Conservation (phyloP, 345 rosid genomes). For the Ceriops tagal region DNA sequence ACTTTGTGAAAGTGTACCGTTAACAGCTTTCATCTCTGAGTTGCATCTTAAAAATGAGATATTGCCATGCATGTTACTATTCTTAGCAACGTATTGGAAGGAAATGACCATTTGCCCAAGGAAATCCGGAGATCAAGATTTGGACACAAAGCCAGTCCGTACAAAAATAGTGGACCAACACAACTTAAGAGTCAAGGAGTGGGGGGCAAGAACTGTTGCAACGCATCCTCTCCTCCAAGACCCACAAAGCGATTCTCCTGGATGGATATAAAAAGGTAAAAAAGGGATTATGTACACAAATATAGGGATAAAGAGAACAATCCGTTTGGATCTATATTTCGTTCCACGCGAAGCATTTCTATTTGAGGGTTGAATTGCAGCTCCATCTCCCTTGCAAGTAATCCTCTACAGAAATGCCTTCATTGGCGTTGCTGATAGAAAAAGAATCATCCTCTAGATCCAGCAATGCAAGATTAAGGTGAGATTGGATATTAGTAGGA, state of each 20-base stretch:
- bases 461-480: constrained; percentile 75
- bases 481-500: constrained; percentile 61
- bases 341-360: constrained; percentile 10
- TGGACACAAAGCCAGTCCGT: neutral
- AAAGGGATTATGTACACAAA: constrained; percentile 22
- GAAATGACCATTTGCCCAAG: too few relatives aligned
- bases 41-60: too few relatives aligned
- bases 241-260: constrained; percentile 6
- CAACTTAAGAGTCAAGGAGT: constrained; percentile 7
- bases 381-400: constrained; percentile 81
- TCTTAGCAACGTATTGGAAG: too few relatives aligned
- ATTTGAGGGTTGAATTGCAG: constrained; percentile 70
- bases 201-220: constrained; percentile 28
- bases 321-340: neutral
- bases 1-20: too few relatives aligned
- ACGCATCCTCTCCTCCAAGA: constrained; percentile 54
- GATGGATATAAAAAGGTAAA: neutral
- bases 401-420: constrained; percentile 56
- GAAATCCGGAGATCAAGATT: too few relatives aligned
- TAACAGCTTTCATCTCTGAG: too few relatives aligned
- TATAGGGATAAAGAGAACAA: neutral
- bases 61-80: too few relatives aligned
- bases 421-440: constrained; percentile 57
- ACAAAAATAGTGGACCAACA: neutral
- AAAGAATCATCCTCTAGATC: constrained; percentile 72